Percentiles rank a stretch among this genome's conserved stretches.
Evolutionary conservation across 805 yeast species (phyloP).

Genomic region (Schizosaccharomyces osmophilus): DNA sequence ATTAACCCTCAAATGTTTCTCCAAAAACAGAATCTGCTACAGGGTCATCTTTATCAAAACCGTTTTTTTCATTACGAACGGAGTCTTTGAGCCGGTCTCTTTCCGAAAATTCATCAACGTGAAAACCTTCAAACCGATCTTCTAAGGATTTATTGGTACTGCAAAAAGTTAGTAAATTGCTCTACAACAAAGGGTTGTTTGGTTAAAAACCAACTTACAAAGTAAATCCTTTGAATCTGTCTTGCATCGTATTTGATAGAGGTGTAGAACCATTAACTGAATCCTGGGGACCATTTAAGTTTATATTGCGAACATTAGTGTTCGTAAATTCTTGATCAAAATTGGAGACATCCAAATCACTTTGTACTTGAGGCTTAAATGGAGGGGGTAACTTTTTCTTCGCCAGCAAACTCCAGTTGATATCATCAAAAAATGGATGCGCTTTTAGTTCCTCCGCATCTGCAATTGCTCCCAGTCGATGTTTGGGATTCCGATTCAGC

Average conservation of each 20-base stretch:
- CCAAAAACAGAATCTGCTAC: not conserved
- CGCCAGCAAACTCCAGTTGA: slow-evolving; percentile 65
- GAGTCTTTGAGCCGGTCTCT: no score
- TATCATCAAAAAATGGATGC: slow-evolving; percentile 75
- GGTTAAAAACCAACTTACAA: slow-evolving; percentile 12
- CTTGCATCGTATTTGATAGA: slow-evolving; percentile 81
- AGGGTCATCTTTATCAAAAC: not conserved
- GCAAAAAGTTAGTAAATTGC: not conserved
- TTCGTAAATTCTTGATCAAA: slow-evolving; percentile 95
- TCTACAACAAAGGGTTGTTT: not conserved
- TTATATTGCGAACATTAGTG: slow-evolving; percentile 35
- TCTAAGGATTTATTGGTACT: no score
- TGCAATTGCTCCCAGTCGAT: slow-evolving; percentile 69
- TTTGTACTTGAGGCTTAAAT: slow-evolving; percentile 60
- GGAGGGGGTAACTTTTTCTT: slow-evolving; percentile 84
- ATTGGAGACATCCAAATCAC: slow-evolving; percentile 85
- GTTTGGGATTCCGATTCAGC: slow-evolving; percentile 84
- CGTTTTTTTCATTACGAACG: not conserved
- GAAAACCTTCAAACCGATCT: no score
- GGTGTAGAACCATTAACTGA: slow-evolving; percentile 31
- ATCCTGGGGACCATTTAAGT: slow-evolving; percentile 10
- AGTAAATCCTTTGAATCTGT: slow-evolving; percentile 88
- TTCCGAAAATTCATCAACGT: no score
- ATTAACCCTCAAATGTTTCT: not conserved
- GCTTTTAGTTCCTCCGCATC: slow-evolving; percentile 84